phyloP scores from a whole-genome alignment of 2,329 filamentous ascomycete genomes.

The Fusarium beomiforme region DNA sequence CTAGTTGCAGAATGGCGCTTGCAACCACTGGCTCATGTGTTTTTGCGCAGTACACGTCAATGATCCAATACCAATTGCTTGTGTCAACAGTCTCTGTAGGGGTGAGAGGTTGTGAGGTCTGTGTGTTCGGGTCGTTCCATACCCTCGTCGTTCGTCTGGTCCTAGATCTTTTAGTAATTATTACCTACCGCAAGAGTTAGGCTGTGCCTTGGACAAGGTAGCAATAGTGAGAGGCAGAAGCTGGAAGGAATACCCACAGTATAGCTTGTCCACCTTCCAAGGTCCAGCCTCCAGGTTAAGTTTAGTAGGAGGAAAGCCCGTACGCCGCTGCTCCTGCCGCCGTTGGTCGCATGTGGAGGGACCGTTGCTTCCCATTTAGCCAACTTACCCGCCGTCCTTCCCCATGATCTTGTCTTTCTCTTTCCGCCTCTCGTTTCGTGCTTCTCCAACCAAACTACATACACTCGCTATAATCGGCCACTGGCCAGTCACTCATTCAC shows the following conservation, averaged over 20 bases:
- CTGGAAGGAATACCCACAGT: constrained; percentile 21
- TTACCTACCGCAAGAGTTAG: constrained; percentile 9
- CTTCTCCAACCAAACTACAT: constrained; percentile 36
- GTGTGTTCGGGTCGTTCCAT: constrained; percentile 32
- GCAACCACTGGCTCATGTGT: constrained; percentile 42
- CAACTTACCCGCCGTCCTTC: constrained; percentile 41
- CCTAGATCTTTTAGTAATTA: constrained; percentile 13
- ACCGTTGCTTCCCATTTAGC: constrained; percentile 35
- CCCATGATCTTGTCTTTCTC: constrained; percentile 38
- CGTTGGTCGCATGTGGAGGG: constrained; percentile 38
- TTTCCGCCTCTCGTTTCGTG: constrained; percentile 35
- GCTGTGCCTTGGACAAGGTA: constrained; percentile 3
- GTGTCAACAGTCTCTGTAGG: constrained; percentile 32
- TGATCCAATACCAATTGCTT: constrained; percentile 19
- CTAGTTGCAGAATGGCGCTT: constrained; percentile 46
- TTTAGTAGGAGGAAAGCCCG: constrained; percentile 2
- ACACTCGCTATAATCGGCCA: constrained; percentile 43
- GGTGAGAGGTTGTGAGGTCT: constrained; percentile 22
- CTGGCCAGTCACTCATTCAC: constrained; percentile 43
- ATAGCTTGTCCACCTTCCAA: constrained; percentile 20
- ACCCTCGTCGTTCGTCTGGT: constrained; percentile 22
- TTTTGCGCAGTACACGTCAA: constrained; percentile 32
- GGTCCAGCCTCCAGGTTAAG: constrained; percentile 5
- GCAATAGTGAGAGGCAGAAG: constrained; percentile 1
- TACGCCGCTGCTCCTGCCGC: constrained; percentile 34